Evolutionary conservation across 2,329 filamentous ascomycete species (phyloP), one percentile per base, ranked within the genome.

Genomic region (Cladophialophora exuberans): DNA sequence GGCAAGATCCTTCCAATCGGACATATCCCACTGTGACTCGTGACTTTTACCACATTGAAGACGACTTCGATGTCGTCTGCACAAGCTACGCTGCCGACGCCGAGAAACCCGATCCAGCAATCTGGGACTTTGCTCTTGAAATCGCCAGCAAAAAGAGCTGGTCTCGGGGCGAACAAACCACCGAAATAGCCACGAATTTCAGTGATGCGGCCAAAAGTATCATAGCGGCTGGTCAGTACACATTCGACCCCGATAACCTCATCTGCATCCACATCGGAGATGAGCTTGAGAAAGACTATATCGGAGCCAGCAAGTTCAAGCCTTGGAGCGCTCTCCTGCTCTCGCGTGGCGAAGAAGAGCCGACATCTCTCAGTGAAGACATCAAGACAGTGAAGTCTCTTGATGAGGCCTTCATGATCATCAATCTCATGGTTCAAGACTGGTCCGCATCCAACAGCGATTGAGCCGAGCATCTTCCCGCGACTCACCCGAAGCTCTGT

Each of bases 81-180:
- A 77, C 74, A 7, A 77, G 75, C 60, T 78, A 76, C 59, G 73
- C 76, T 47, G 74, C 73, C 2, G 73, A 70, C 5, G 64, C 68
- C n/a, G 74, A 75, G 61, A 78, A 78, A 50, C 75, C 75, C 2
- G 60, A 68, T 57, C 64, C 60, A 4, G 46, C 65, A 25, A 74
- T 77, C 25, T 78, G 74, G 56, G 65, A 74, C 28, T 63, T 71
- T 35, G 72, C 74, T 2, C 15, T 39, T 13, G n/a, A 33, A n/a
- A 48, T 62, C 31, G 45, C 51, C 17, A 36, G 53, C 4, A 35
- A 45, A 3, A 56, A 55, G n/a, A 44, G 52, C 9, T 13, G 42
- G 4, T 57, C 57, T 17, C 48, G 55, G n/a, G 30, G 53, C 22
- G 60, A 60, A 36, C 52, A 59, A 30, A 17, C 31, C 23, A 28